Evolutionary conservation across 495 filamentous ascomycete genomes (phyloP).

Genomic region (Haplographium delicatum): DNA sequence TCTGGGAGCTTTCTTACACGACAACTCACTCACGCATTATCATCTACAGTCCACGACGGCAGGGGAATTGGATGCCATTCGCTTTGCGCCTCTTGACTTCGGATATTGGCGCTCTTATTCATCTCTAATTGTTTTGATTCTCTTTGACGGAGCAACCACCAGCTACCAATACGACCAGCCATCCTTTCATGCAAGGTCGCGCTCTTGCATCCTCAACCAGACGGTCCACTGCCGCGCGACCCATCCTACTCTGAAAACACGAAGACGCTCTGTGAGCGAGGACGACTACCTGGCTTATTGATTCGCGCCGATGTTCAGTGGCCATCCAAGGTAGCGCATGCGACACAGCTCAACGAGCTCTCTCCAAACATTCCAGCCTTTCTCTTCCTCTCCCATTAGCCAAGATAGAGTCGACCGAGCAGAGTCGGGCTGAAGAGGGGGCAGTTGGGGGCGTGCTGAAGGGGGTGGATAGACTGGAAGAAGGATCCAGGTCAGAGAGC

Average conservation of each 20-base stretch:
- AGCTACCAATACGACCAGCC: slow-evolving; percentile 9
- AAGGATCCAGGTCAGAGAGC: slow-evolving; percentile 10
- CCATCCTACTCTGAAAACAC: neutral
- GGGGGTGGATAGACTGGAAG: slow-evolving; percentile 17
- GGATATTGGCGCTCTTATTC: neutral
- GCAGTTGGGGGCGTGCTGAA: slow-evolving; percentile 15
- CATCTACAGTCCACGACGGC: neutral
- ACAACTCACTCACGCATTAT: neutral
- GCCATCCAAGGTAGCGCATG: slow-evolving; percentile 24
- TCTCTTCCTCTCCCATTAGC: slow-evolving; percentile 14
- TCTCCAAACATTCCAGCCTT: slow-evolving; percentile 1
- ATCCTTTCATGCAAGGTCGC: slow-evolving; percentile 25
- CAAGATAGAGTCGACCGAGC: slow-evolving; percentile 29
- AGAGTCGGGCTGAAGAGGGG: slow-evolving; percentile 13
- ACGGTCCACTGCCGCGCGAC: slow-evolving; percentile 10
- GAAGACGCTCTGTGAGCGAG: neutral
- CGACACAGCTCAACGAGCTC: slow-evolving; percentile 13
- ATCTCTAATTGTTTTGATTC: no score
- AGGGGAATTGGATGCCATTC: neutral
- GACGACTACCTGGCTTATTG: neutral
- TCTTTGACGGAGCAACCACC: no score
- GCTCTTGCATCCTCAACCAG: slow-evolving; percentile 21
- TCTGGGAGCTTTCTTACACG: neutral
- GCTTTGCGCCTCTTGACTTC: neutral
- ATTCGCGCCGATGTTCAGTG: slow-evolving; percentile 21